Evolutionary conservation across 257 asterid species (phyloP).

Genomic region (Handroanthus guayacan): DNA sequence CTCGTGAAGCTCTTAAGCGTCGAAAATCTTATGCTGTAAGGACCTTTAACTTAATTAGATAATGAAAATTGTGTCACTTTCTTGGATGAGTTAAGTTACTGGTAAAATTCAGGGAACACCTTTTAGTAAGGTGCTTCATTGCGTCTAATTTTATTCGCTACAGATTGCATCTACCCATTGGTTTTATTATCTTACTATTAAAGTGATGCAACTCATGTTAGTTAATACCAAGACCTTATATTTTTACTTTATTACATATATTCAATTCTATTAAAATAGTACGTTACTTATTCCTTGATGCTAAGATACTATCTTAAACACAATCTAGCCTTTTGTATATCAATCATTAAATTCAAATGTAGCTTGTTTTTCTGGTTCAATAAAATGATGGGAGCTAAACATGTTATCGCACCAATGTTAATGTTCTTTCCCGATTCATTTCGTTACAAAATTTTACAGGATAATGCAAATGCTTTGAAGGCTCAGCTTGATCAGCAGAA

Average conservation of each 20-base stretch:
- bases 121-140: constrained; percentile 13
- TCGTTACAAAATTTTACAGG: constrained; percentile 55
- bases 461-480: constrained; percentile 86
- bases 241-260: neutral
- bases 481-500: constrained; percentile 93
- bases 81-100: constrained; percentile 23
- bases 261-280: neutral
- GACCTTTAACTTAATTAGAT: constrained; percentile 17
- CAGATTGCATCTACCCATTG: constrained; percentile 4
- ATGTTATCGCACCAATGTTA: neutral
- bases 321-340: neutral
- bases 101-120: constrained; percentile 22
- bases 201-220: constrained; percentile 28
- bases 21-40: constrained; percentile 91
- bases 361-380: neutral
- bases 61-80: neutral
- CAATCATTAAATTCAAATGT: neutral
- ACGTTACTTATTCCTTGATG: neutral
- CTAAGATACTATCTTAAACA: neutral
- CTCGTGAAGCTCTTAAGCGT: constrained; percentile 98
- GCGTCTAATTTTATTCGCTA: constrained; percentile 20
- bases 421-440: constrained; percentile 26
- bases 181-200: constrained; percentile 17
- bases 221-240: neutral
- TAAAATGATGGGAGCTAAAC: neutral